These are phyloP conservation scores for Eimeria necatrix DNA, from an alignment of 169 alveolate genomes.

Conservation along the genomic window DNA sequence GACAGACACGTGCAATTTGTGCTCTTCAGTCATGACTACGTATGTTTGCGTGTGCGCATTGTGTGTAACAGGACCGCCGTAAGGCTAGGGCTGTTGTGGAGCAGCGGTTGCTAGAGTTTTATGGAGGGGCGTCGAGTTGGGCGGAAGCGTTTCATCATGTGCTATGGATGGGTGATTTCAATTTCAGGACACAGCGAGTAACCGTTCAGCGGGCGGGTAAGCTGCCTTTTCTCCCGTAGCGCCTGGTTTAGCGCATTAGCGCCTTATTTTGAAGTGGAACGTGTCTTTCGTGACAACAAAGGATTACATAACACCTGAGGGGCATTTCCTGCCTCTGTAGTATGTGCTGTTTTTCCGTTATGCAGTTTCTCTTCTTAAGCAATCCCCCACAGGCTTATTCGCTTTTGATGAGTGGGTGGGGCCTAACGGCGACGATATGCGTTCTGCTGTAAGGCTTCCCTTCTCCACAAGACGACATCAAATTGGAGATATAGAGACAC, in stretches of 20 bases:
- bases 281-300: too few relatives aligned
- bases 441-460: slow-evolving; percentile 1
- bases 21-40: too few relatives aligned
- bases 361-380: slow-evolving; percentile 24
- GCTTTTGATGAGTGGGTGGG: slow-evolving; percentile 5
- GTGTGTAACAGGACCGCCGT: slow-evolving; percentile 78
- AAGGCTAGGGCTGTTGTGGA: slow-evolving; percentile 85
- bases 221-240: background rate
- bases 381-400: slow-evolving; percentile 10
- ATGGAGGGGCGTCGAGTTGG: slow-evolving; percentile 85
- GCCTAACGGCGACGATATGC: background rate
- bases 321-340: background rate
- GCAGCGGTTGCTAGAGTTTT: slow-evolving; percentile 84
- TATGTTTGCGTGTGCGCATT: background rate
- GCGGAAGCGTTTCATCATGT: slow-evolving; percentile 90
- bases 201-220: slow-evolving; percentile 81
- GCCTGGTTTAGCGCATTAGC: too few relatives aligned
- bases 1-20: too few relatives aligned
- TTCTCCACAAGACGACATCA: too few relatives aligned
- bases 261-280: too few relatives aligned
- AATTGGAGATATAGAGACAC: too few relatives aligned
- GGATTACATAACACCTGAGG: too few relatives aligned
- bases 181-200: slow-evolving; percentile 85
- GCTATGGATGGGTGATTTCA: slow-evolving; percentile 92
- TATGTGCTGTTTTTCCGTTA: background rate